Base-by-base conservation (phyloP, 1,284 basidiomycete species). In the Thecaphora thlaspeos region DNA sequence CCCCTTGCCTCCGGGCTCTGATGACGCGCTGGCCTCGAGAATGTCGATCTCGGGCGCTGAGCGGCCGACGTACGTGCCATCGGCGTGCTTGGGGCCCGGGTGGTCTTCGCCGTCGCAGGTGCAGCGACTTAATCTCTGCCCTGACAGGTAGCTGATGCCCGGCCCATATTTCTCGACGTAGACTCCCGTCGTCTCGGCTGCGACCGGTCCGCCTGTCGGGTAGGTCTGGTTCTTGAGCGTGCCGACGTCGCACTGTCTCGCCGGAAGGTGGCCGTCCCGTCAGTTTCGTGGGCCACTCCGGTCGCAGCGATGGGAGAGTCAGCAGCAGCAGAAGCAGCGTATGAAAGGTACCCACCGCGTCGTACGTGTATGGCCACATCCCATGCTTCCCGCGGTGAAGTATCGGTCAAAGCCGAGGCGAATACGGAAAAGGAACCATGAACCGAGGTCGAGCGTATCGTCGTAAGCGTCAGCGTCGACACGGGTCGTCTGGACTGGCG, bases 41-140 rank as follows among this genome's bases (percentile, higher is more conserved):
- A 90, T 80, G 79, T 90, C 88, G 51, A 94, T 91, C 79, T 93
- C 90, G 5, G 90, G 91, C 0, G 90, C 88, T 0, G 86, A 82
- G 28, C 91, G 84, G 2, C 68, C 76, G 14, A 68, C 64, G 51
- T 51, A 73, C 0, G 64, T 47, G 2, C 75, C 75, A 34, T 76
- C 70, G 18, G 55, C 28, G 18, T 64, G 55, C 22, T 42, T 46
- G 2, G 71, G 75, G 2, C 76, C 76, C 2, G 76, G 76, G 36
- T 77, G 76, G 48, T 76, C 75, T 24, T 51, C 58, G 11, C 57
- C 48, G 28, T 49, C 48, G 46, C 76, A 76, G 14, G 76, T 76
- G 48, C 76, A 77, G 3, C 68, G 36, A 41, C 61, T 68, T 17
- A 76, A 50, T 17, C 68, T 51, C 51, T 76, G 74, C 2, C 75